A percentile compares a stretch with the other conserved stretches of the same genome.
Conservation (phyloP, 768 basidiomycete species). For the Mycena chlorophos region DNA sequence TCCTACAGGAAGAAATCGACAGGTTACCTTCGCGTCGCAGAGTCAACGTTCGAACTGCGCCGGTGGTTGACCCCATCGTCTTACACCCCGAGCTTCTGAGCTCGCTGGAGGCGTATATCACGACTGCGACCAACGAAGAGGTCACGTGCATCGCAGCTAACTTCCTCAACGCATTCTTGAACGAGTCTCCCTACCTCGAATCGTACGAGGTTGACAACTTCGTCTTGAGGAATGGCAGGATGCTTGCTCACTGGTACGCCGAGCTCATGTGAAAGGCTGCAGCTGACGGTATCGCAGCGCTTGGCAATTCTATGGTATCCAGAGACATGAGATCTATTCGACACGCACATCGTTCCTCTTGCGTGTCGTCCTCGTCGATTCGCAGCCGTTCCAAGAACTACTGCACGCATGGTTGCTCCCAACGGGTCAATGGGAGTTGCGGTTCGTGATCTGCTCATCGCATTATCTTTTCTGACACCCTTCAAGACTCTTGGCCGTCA, state of each 20-base stretch:
- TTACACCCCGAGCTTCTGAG: conserved; percentile 57
- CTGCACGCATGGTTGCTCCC: conserved; percentile 42
- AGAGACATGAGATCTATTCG: conserved; percentile 51
- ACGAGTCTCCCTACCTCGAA: conserved; percentile 60
- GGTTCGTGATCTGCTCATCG: conserved; percentile 39
- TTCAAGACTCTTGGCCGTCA: conserved; percentile 50
- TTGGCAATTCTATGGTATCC: conserved; percentile 70
- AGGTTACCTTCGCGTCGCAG: conserved; percentile 59
- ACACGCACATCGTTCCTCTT: conserved; percentile 59
- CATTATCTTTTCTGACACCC: neutral
- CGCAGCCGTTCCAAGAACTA: conserved; percentile 58
- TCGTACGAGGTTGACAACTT: conserved; percentile 74
- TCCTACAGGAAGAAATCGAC: conserved; percentile 48
- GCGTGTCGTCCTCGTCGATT: conserved; percentile 60
- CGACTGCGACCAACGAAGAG: conserved; percentile 46
- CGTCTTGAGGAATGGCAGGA: conserved; percentile 58
- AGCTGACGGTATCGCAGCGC: conserved; percentile 39
- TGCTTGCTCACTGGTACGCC: conserved; percentile 59
- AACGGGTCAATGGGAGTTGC: conserved; percentile 44
- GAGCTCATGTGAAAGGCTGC: neutral
- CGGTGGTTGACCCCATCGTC: conserved; percentile 57
- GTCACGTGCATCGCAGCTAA: conserved; percentile 56
- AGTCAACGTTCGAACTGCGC: conserved; percentile 40
- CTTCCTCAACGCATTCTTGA: conserved; percentile 62
- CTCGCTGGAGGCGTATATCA: conserved; percentile 53